These are phyloP conservation scores for Cadophora gregata DNA, from an alignment of 2,329 filamentous ascomycete genomes.

Conservation along the genomic window DNA sequence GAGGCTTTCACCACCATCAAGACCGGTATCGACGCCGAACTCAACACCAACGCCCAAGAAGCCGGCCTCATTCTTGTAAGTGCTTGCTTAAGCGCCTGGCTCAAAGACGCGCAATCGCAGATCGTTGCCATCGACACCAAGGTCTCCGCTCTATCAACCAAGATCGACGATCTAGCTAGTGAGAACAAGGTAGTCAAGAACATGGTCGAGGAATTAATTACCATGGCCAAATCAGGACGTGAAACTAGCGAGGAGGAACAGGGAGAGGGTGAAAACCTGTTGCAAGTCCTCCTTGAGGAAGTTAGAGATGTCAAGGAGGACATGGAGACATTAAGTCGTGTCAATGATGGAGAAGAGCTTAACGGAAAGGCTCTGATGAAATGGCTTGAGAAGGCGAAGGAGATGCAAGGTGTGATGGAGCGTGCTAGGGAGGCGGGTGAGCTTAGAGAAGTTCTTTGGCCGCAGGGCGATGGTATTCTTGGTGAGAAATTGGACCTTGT, in stretches of 20 bases:
- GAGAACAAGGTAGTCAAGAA: not conserved
- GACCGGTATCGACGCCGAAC: not conserved
- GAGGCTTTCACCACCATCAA: not conserved
- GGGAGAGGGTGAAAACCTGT: not conserved
- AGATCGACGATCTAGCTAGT: not conserved
- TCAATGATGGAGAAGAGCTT: not conserved
- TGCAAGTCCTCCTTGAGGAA: not conserved
- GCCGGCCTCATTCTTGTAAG: not conserved
- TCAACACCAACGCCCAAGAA: not conserved
- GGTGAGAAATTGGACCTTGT: not conserved
- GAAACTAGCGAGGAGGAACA: not conserved
- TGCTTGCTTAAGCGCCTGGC: not conserved
- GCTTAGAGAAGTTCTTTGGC: constrained; percentile 26
- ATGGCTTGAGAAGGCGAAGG: not conserved
- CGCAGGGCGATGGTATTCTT: constrained; percentile 22
- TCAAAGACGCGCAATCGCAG: constrained; percentile 1
- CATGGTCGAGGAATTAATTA: not conserved
- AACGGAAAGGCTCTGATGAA: not conserved
- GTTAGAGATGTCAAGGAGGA: not conserved
- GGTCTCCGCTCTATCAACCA: not conserved
- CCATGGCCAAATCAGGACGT: not conserved
- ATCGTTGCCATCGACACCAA: not conserved
- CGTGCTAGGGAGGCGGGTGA: constrained; percentile 16
- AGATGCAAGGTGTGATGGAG: not conserved
- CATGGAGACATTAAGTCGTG: not conserved